Evolutionary conservation across 495 filamentous ascomycete genomes (phyloP).

Genomic region (Zalerion maritima): DNA sequence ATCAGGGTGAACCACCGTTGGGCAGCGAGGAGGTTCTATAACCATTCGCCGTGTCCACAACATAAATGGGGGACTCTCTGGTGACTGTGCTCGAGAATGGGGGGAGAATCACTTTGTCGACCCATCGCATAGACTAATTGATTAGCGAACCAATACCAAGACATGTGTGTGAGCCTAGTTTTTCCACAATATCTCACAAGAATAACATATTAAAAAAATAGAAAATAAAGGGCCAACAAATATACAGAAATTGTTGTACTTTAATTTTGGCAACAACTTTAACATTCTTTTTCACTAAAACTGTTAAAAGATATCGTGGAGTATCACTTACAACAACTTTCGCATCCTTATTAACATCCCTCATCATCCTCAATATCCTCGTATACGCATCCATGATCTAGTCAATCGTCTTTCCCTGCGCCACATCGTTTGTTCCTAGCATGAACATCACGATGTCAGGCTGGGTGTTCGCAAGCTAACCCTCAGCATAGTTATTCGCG

Average conservation of each 20-base stretch:
- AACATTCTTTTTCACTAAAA: neutral
- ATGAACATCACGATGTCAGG: slow-evolving; percentile 30
- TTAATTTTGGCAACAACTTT: neutral
- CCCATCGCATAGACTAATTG: too few relatives aligned
- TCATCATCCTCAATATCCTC: slow-evolving; percentile 21
- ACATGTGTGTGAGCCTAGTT: neutral
- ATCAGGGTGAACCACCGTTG: too few relatives aligned
- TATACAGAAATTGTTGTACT: too few relatives aligned
- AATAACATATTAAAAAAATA: too few relatives aligned
- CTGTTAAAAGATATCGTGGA: neutral
- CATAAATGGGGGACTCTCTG: too few relatives aligned
- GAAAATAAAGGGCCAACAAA: too few relatives aligned
- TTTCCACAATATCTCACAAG: neutral
- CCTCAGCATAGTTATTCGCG: slow-evolving; percentile 25
- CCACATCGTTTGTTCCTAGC: slow-evolving; percentile 31
- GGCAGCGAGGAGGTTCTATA: too few relatives aligned
- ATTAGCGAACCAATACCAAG: too few relatives aligned
- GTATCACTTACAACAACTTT: slow-evolving; percentile 23
- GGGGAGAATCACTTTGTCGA: too few relatives aligned
- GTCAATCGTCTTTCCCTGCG: slow-evolving; percentile 9
- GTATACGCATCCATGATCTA: slow-evolving; percentile 25
- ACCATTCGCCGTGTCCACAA: too few relatives aligned
- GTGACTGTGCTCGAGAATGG: too few relatives aligned
- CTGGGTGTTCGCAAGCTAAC: slow-evolving; percentile 20
- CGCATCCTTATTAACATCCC: slow-evolving; percentile 17